phyloP scores from a whole-genome alignment of 495 filamentous ascomycete species.

The Penicillium dipodomyicola region DNA sequence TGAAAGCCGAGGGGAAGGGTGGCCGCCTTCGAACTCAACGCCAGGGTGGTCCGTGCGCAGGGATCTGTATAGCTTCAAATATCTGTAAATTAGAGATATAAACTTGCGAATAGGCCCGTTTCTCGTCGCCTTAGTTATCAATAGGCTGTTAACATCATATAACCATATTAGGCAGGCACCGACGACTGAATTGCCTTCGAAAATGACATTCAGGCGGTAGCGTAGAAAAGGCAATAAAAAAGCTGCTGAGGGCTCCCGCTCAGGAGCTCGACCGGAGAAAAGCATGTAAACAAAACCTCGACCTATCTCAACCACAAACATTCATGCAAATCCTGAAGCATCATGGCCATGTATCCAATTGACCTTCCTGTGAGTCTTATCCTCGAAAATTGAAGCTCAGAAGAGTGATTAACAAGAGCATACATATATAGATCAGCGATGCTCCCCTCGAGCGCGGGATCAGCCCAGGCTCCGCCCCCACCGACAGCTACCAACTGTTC shows the following conservation, averaged over 20 bases:
- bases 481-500: conserved; percentile 12
- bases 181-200: background rate
- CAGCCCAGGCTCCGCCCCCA: background rate
- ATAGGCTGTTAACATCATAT: background rate
- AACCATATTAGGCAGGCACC: background rate
- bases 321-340: background rate
- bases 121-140: background rate
- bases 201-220: background rate
- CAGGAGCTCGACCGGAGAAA: background rate
- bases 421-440: background rate
- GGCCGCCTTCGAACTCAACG: background rate
- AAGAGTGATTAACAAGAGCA: background rate
- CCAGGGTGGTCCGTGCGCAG: background rate
- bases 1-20: background rate
- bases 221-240: background rate
- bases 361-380: background rate
- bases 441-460: background rate
- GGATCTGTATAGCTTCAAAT: background rate
- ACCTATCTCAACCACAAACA: background rate
- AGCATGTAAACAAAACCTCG: background rate
- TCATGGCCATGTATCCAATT: background rate
- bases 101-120: background rate
- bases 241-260: background rate
- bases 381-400: background rate
- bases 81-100: background rate